A percentile compares a stretch with the other conserved stretches of the same genome.
These are phyloP conservation scores for Linnemannia elongata DNA, from an alignment of 192 early-diverging fungal genomes.

Conservation along the genomic window DNA sequence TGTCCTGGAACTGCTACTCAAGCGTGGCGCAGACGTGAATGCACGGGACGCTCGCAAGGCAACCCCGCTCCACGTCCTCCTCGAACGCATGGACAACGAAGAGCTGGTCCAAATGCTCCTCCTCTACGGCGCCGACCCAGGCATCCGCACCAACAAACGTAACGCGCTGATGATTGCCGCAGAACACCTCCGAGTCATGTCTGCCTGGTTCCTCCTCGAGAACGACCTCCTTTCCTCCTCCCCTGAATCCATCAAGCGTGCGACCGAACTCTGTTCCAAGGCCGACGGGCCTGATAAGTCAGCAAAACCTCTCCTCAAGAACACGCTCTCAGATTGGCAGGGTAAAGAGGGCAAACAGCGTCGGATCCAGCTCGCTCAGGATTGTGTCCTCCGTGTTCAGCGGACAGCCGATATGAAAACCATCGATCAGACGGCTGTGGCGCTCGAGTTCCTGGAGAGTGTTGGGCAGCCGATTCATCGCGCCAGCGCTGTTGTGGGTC, in stretches of 20 bases:
- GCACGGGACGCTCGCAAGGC: conserved; percentile 30
- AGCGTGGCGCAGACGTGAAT: conserved; percentile 51
- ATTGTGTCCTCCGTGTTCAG: conserved; percentile 44
- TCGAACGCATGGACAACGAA: conserved; percentile 50
- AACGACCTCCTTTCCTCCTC: conserved; percentile 51
- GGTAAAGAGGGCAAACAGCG: conserved; percentile 43
- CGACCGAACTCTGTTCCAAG: conserved; percentile 47
- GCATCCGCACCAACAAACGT: conserved; percentile 32
- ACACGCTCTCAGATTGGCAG: conserved; percentile 48
- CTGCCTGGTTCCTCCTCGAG: conserved; percentile 56
- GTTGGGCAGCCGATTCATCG: conserved; percentile 33
- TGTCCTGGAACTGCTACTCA: conserved; percentile 46
- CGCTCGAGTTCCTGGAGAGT: conserved; percentile 46
- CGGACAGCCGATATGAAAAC: conserved; percentile 52
- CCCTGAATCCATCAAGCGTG: conserved; percentile 46
- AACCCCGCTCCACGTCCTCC: conserved; percentile 37
- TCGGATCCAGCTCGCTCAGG: conserved; percentile 46
- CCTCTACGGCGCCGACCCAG: conserved; percentile 49
- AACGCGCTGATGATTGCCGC: conserved; percentile 46
- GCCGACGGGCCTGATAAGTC: conserved; percentile 52
- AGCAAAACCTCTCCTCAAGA: conserved; percentile 54
- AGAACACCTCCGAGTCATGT: conserved; percentile 44
- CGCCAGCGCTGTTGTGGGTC: not conserved
- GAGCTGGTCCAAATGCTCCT: conserved; percentile 54
- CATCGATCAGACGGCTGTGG: conserved; percentile 41